Conservation (phyloP, 495 filamentous ascomycete species). For the Aspergillus conjunctus region DNA sequence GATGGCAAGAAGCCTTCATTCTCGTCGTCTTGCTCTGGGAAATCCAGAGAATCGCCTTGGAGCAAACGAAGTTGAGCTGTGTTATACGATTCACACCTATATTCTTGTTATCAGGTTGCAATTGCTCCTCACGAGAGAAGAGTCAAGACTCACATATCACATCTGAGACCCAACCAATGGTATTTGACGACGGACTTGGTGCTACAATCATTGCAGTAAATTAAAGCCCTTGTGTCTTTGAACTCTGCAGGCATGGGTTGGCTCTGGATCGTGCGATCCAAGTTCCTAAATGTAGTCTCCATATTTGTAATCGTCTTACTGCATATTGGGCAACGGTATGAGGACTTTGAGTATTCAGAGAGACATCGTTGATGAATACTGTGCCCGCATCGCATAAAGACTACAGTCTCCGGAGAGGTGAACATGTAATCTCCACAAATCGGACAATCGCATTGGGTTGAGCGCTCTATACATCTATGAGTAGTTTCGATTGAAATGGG, state of each 20-base stretch:
- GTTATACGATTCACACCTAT: constrained; percentile 77
- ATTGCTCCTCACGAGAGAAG: not conserved
- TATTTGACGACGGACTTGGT: constrained; percentile 82
- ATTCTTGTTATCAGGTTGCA: constrained; percentile 22
- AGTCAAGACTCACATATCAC: constrained; percentile 58
- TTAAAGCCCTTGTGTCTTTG: constrained; percentile 72
- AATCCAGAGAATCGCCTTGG: constrained; percentile 39
- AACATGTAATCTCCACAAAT: constrained; percentile 99
- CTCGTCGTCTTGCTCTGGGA: constrained; percentile 29
- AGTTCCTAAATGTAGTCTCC: constrained; percentile 89
- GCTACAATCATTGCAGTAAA: constrained; percentile 93
- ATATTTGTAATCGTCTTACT: constrained; percentile 93
- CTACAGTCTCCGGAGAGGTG: constrained; percentile 82
- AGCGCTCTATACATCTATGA: constrained; percentile 94
- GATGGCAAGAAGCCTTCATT: constrained; percentile 15
- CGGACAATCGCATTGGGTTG: constrained; percentile 95
- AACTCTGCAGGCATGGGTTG: constrained; percentile 93
- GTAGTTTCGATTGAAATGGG: constrained; percentile 73
- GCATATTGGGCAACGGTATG: constrained; percentile 95
- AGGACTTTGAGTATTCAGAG: constrained; percentile 76
- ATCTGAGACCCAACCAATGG: constrained; percentile 95
- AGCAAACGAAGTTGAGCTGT: constrained; percentile 71
- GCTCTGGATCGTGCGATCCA: constrained; percentile 78
- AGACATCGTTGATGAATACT: constrained; percentile 91
- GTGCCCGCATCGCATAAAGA: constrained; percentile 95